phyloP scores from a whole-genome alignment of 2,329 filamentous ascomycete species.

The Dothideomycetes sp. region DNA sequence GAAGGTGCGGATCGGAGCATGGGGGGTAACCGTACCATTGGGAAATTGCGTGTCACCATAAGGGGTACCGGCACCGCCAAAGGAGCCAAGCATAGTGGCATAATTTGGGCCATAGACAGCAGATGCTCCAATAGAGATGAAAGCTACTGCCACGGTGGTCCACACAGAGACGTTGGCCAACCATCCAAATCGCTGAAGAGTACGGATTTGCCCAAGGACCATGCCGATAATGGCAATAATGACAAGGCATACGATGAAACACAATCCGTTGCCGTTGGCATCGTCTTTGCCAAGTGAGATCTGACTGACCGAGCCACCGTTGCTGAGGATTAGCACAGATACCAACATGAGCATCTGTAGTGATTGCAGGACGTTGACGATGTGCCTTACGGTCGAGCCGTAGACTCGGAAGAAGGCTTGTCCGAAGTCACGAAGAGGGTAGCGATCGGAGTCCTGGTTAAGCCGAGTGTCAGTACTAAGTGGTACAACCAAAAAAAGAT shows the following conservation, averaged over 20 bases:
- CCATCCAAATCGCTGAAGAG: constrained; percentile 43
- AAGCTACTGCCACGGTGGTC: constrained; percentile 43
- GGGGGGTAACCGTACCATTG: constrained; percentile 2
- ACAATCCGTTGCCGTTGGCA: constrained; percentile 6
- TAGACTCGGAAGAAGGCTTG: constrained; percentile 31
- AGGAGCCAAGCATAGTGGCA: constrained; percentile 11
- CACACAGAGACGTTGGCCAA: constrained; percentile 46
- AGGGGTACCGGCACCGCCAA: constrained; percentile 2
- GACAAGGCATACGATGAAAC: constrained; percentile 17
- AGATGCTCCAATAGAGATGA: constrained; percentile 39
- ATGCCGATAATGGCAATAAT: constrained; percentile 41
- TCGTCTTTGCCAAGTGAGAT: constrained; percentile 23
- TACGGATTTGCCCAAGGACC: constrained; percentile 44
- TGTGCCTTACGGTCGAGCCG: constrained; percentile 25
- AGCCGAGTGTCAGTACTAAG: too few species aligned
- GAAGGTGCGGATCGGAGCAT: constrained; percentile 23
- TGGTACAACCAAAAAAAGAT: too few species aligned
- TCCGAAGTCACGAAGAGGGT: constrained; percentile 30
- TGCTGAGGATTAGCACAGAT: constrained; percentile 40
- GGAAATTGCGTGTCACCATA: constrained; percentile 8
- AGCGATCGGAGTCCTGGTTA: constrained; percentile 28
- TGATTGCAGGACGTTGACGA: constrained; percentile 28
- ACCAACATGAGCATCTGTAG: constrained; percentile 38
- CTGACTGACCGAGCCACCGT: constrained; percentile 43
- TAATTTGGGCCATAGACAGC: constrained; percentile 42